phyloP scores from a whole-genome alignment of 345 rosid genomes.

The Lepidium africanum region DNA sequence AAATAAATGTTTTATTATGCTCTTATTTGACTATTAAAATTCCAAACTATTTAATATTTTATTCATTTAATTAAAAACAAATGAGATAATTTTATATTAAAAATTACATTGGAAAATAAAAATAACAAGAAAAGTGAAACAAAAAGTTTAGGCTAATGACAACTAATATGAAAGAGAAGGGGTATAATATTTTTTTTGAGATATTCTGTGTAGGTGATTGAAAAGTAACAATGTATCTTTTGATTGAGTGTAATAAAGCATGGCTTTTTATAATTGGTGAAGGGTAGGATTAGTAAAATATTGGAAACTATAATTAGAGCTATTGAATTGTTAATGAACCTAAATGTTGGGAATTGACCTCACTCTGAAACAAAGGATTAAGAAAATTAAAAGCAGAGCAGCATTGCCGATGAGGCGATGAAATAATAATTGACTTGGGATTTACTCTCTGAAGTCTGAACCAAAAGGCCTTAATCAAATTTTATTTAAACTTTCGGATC shows the following conservation, averaged over 20 bases:
- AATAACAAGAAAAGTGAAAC: no score
- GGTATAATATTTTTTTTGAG: no score
- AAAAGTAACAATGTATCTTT: neutral
- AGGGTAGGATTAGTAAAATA: neutral
- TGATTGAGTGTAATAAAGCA: neutral
- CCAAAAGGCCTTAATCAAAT: neutral
- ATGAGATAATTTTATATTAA: no score
- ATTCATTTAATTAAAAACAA: no score
- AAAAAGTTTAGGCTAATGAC: no score
- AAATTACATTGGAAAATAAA: no score
- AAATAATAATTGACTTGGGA: slow-evolving; percentile 27
- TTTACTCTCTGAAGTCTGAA: slow-evolving; percentile 24
- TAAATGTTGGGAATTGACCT: slow-evolving; percentile 16
- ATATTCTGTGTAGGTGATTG: no score
- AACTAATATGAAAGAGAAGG: no score
- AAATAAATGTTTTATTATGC: no score
- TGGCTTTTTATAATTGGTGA: neutral
- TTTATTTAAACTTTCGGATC: neutral
- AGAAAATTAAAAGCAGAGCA: slow-evolving; percentile 12
- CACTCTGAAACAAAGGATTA: slow-evolving; percentile 14
- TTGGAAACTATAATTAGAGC: neutral
- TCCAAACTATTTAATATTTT: no score
- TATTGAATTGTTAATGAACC: neutral
- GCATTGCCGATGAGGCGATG: slow-evolving; percentile 10
- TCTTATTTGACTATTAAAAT: no score